phyloP scores from a whole-genome alignment of 345 rosid genomes.

The Pugionium cornutum region DNA sequence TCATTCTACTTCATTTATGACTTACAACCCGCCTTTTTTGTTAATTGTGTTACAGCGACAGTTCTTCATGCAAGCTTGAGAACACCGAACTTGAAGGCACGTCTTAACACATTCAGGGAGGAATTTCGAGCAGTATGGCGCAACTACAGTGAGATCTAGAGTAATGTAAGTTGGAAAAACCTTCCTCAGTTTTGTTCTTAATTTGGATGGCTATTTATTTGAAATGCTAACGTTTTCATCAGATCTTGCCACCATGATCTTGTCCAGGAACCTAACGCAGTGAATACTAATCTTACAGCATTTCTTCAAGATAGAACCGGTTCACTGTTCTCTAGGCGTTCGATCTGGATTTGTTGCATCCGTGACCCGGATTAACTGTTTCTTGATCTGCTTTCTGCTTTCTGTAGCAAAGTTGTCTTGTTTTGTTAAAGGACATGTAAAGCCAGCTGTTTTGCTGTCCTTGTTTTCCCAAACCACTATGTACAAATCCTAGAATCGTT shows the following conservation, averaged over 20 bases:
- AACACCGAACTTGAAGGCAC: slow-evolving; percentile 96
- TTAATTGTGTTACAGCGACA: slow-evolving; percentile 54
- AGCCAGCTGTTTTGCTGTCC: slow-evolving; percentile 20
- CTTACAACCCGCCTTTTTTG: background rate
- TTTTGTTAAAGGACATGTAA: slow-evolving; percentile 20
- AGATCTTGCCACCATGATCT: slow-evolving; percentile 18
- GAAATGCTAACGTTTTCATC: slow-evolving; percentile 4
- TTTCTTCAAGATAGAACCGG: background rate
- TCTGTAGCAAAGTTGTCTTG: background rate
- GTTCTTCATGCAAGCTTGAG: slow-evolving; percentile 88
- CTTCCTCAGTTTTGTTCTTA: background rate
- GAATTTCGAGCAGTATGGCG: slow-evolving; percentile 98
- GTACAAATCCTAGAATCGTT: slow-evolving; percentile 16
- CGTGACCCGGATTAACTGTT: slow-evolving; percentile 14
- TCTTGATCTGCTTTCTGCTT: slow-evolving; percentile 4
- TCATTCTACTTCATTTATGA: slow-evolving; percentile 19
- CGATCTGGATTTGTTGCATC: slow-evolving; percentile 4
- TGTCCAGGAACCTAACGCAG: background rate
- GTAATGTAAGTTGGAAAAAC: slow-evolving; percentile 35
- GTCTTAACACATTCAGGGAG: slow-evolving; percentile 90
- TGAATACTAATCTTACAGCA: slow-evolving; percentile 3
- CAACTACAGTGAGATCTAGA: slow-evolving; percentile 91
- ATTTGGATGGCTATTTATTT: background rate
- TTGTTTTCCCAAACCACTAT: background rate
- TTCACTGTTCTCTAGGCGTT: background rate